Conservation (phyloP, 257 asterid species). For the Solanum piurae region DNA sequence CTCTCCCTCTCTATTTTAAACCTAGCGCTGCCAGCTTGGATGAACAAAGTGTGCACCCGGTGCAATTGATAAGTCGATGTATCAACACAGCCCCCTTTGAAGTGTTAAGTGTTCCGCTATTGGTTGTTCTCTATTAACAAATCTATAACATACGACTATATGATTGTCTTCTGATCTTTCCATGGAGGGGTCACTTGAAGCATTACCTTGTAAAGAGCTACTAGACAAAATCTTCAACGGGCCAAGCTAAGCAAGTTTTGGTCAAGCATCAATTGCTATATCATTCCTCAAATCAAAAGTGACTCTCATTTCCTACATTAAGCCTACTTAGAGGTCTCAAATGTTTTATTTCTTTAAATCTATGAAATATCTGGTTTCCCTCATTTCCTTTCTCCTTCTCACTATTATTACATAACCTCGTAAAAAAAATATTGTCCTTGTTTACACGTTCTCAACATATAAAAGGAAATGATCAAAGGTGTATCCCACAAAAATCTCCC, state of each 20-base stretch:
- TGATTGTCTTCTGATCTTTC: not conserved
- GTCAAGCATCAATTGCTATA: not conserved
- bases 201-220: not conserved
- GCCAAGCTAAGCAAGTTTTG: not conserved
- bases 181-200: not conserved
- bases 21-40: not conserved
- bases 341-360: not conserved
- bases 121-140: not conserved
- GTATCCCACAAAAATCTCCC: not conserved
- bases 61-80: not conserved
- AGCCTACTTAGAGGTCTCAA: not conserved
- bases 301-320: not conserved
- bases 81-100: not conserved
- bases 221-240: not conserved
- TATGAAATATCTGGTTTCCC: not conserved
- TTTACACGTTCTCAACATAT: not conserved
- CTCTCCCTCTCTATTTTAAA: not conserved
- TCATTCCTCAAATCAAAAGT: not conserved
- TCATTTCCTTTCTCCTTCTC: not conserved
- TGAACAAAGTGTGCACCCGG: not conserved
- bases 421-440: not conserved
- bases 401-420: not conserved
- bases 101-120: not conserved
- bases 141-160: not conserved
- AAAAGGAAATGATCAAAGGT: not conserved